Conservation (phyloP, 2,329 filamentous ascomycete species). For the Cercospora nicotianae region DNA sequence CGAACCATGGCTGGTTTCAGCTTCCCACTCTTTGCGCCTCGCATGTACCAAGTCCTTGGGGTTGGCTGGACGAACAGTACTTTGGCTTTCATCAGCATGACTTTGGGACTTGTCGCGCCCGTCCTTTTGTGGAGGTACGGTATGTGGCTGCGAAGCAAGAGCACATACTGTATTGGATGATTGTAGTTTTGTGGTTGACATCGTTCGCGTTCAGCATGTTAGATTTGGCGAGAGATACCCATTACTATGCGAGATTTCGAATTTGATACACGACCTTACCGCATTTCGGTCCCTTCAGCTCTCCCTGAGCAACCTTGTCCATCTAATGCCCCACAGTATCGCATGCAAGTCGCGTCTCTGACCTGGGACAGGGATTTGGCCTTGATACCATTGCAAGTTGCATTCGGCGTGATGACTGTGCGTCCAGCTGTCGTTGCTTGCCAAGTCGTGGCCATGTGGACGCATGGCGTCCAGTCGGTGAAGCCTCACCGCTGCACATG, state of each 20-base stretch:
- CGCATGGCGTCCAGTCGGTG: constrained; percentile 3
- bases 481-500: background rate
- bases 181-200: background rate
- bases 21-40: constrained; percentile 53
- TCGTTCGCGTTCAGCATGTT: background rate
- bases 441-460: background rate
- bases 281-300: background rate
- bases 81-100: constrained; percentile 26
- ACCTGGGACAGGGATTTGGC: background rate
- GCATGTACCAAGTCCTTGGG: constrained; percentile 41
- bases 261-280: background rate
- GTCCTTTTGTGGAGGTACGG: constrained; percentile 29
- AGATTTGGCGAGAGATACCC: background rate
- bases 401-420: background rate
- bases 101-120: constrained; percentile 24
- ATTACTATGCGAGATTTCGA: background rate
- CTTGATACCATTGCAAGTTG: background rate
- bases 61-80: constrained; percentile 44
- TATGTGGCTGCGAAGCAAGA: constrained; percentile 23
- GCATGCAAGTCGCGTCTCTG: background rate
- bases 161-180: constrained; percentile 26
- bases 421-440: background rate
- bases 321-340: background rate
- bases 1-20: constrained; percentile 50
- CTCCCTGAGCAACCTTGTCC: background rate